Percentiles rank a stretch among this genome's conserved stretches.
Conservation (phyloP, 176 grass and related monocot genomes). For the Saccharum spontaneum region DNA sequence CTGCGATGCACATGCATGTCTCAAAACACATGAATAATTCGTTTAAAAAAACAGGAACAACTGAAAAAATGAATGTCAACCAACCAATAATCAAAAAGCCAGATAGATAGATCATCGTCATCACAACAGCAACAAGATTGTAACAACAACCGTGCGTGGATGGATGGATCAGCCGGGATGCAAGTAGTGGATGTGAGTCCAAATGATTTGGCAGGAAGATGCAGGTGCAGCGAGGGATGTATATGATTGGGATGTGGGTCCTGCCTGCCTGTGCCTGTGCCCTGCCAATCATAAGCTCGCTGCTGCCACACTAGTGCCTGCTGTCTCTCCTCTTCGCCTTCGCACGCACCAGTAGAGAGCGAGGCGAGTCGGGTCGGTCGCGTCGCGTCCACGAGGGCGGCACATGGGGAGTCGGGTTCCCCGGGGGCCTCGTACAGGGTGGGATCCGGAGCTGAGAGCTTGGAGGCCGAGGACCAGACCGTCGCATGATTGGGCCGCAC, state of each 20-base stretch:
- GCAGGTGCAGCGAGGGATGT: too few relatives aligned
- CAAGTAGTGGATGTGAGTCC: too few relatives aligned
- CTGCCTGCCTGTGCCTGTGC: too few relatives aligned
- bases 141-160: too few relatives aligned
- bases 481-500: conserved; percentile 41
- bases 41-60: background rate
- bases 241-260: too few relatives aligned
- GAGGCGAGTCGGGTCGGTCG: too few relatives aligned
- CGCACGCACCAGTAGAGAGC: too few relatives aligned
- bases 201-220: too few relatives aligned
- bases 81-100: background rate
- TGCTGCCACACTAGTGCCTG: too few relatives aligned
- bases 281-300: too few relatives aligned
- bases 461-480: background rate
- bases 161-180: too few relatives aligned
- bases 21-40: background rate
- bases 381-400: conserved; percentile 28
- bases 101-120: background rate
- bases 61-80: background rate
- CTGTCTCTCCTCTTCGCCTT: too few relatives aligned
- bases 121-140: background rate
- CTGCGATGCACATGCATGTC: background rate
- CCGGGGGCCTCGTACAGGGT: conserved; percentile 24
- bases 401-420: conserved; percentile 39
- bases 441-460: background rate